phyloP scores from a whole-genome alignment of 176 grass and related monocot species.

The Oryza meridionalis region DNA sequence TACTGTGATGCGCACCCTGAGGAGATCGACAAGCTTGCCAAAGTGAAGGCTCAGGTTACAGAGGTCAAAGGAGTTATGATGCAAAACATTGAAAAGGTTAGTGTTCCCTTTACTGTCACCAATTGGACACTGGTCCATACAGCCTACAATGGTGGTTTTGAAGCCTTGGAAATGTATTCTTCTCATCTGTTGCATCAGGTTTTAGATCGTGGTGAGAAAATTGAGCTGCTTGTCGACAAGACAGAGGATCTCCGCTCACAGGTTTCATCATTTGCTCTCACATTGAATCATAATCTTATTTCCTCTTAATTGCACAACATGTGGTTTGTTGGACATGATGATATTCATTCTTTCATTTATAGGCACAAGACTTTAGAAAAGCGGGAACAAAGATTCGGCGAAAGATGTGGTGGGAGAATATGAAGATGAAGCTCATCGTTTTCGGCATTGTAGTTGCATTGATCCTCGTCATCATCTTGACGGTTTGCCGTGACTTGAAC shows the following conservation, averaged over 20 bases:
- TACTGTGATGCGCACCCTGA: conserved; percentile 83
- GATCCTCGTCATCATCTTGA: conserved; percentile 76
- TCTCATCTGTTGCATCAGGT: conserved; percentile 38
- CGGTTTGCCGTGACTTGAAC: conserved; percentile 77
- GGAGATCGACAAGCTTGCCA: conserved; percentile 82
- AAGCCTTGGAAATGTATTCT: background rate
- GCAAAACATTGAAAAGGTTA: conserved; percentile 92
- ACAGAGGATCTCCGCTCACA: conserved; percentile 88
- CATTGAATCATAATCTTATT: background rate
- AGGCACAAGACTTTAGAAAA: conserved; percentile 89
- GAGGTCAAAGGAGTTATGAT: conserved; percentile 97
- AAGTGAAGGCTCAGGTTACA: conserved; percentile 91
- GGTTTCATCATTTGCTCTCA: conserved; percentile 37
- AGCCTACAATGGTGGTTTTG: background rate
- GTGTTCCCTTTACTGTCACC: background rate
- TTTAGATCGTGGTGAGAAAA: conserved; percentile 88
- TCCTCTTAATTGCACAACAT: background rate
- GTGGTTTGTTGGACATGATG: background rate
- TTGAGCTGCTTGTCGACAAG: conserved; percentile 84
- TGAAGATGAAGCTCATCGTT: conserved; percentile 89
- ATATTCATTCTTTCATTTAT: background rate
- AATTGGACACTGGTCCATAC: background rate
- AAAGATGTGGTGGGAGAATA: conserved; percentile 95
- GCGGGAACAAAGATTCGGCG: conserved; percentile 67
- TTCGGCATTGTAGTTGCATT: conserved; percentile 69